A percentile compares a stretch with the other conserved stretches of the same genome.
Evolutionary conservation across 305 asterid species (phyloP).

Genomic region (Rubia peregrina): DNA sequence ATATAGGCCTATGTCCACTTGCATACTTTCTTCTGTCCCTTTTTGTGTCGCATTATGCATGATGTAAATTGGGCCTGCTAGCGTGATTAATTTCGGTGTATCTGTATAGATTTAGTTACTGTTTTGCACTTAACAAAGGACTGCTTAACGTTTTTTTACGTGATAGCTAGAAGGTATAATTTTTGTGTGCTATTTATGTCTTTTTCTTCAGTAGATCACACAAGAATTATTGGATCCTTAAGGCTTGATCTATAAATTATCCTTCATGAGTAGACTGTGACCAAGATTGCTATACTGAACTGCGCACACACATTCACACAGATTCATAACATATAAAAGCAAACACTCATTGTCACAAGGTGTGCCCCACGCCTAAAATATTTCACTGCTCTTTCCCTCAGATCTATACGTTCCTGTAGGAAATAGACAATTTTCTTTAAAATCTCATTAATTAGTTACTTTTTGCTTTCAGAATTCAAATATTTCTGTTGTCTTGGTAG

Average conservation of each 20-base stretch:
- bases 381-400: not conserved
- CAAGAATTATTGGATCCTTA: not conserved
- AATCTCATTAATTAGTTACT: conserved; percentile 2
- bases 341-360: not conserved
- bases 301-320: not conserved
- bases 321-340: not conserved
- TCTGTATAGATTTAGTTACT: not conserved
- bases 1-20: not conserved
- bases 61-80: not conserved
- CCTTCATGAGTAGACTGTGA: not conserved
- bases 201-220: not conserved
- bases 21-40: not conserved
- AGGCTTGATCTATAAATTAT: not conserved
- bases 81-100: not conserved
- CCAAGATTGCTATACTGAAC: not conserved
- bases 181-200: not conserved
- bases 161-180: not conserved
- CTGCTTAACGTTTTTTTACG: not conserved
- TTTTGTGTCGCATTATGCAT: not conserved
- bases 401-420: not conserved
- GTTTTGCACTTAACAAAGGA: not conserved
- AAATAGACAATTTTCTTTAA: not conserved
- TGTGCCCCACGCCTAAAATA: not conserved
- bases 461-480: conserved; percentile 38
- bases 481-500: conserved; percentile 81